Percentiles rank a stretch among this genome's conserved stretches.
These are phyloP conservation scores for Gamarada debralockiae DNA, from an alignment of 495 filamentous ascomycete genomes.

Conservation along the genomic window DNA sequence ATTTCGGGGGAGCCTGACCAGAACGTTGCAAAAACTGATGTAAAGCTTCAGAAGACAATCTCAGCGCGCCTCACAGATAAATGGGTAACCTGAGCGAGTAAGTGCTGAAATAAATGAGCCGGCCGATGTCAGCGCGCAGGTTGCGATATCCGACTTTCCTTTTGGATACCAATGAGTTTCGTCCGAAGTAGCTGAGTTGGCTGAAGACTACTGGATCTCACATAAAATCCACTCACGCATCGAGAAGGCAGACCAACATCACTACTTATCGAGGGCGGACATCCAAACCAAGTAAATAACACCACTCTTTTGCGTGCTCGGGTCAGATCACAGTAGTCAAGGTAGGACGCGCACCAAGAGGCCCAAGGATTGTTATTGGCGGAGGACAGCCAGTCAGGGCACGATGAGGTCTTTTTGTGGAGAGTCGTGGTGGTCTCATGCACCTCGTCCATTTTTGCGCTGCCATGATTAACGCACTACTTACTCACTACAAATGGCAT, in stretches of 20 bases:
- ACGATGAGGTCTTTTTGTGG: no score
- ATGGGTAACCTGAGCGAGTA: not conserved
- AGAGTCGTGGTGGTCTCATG: no score
- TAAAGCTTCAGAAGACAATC: constrained; percentile 6
- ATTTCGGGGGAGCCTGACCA: constrained; percentile 1
- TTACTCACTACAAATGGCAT: no score
- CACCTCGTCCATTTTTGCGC: no score
- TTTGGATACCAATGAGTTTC: not conserved
- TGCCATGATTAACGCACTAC: no score
- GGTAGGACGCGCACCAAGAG: no score
- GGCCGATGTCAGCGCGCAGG: constrained; percentile 10
- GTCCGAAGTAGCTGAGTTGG: constrained; percentile 8
- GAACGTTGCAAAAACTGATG: not conserved
- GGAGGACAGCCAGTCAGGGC: no score
- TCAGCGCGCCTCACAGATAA: constrained; percentile 1
- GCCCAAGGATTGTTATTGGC: no score
- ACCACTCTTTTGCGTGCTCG: not conserved
- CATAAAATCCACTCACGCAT: constrained; percentile 2
- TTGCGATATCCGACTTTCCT: no score
- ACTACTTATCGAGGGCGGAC: no score
- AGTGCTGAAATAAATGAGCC: not conserved
- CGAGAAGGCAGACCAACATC: constrained; percentile 3
- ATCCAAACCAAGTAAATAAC: constrained; percentile 7
- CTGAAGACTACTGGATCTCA: constrained; percentile 6
- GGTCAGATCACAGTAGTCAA: not conserved